These are phyloP conservation scores for Chrysochromulina tobinii DNA, from an alignment of 78 protist species.

Conservation along the genomic window DNA sequence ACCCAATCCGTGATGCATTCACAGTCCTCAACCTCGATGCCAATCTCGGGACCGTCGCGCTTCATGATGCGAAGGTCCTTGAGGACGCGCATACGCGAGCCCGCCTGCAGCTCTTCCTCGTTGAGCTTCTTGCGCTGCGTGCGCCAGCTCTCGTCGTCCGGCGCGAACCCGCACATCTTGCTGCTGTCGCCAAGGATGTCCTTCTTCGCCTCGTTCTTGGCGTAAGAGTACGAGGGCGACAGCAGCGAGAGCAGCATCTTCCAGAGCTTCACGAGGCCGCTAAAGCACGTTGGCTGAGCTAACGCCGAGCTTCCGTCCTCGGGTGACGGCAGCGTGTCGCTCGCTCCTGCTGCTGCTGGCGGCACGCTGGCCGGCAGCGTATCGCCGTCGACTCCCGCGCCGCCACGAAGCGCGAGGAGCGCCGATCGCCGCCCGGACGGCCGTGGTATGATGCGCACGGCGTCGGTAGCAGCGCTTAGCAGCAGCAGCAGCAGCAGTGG, in stretches of 20 bases:
- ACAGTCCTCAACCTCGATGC: neutral
- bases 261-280: neutral
- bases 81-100: neutral
- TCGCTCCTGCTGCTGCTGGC: no score
- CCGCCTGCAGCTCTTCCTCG: neutral
- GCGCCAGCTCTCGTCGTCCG: neutral
- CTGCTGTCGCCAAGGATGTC: neutral
- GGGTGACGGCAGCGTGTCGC: no score
- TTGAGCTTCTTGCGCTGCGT: neutral
- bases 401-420: no score
- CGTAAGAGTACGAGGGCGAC: neutral
- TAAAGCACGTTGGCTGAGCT: neutral
- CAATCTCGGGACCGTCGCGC: neutral
- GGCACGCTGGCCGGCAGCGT: no score
- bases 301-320: no score
- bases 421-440: no score
- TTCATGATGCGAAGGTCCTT: neutral
- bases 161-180: neutral
- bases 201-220: neutral
- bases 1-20: slow-evolving; percentile 9
- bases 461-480: no score
- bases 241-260: neutral
- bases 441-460: no score
- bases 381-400: no score
- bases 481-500: no score